These are phyloP conservation scores for Fusarium denticulatum DNA, from an alignment of 2,329 filamentous ascomycete species.

Conservation along the genomic window DNA sequence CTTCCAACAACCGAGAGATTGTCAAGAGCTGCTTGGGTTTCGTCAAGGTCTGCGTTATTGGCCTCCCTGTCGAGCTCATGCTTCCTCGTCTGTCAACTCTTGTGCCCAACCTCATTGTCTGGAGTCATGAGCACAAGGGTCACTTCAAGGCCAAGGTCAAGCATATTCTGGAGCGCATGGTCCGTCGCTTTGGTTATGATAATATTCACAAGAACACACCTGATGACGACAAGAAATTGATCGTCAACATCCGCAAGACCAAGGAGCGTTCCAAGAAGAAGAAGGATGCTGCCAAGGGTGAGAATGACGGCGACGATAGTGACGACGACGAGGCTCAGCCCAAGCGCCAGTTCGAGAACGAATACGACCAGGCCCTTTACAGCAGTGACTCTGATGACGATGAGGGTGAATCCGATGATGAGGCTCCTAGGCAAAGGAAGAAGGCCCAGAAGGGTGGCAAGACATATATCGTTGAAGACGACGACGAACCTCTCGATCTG, in stretches of 20 bases:
- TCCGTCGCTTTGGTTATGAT: constrained; percentile 88
- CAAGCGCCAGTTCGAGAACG: constrained; percentile 80
- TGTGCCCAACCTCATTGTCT: constrained; percentile 90
- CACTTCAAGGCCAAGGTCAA: constrained; percentile 98
- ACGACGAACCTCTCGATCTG: constrained; percentile 93
- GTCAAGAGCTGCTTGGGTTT: constrained; percentile 95
- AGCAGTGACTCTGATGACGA: constrained; percentile 76
- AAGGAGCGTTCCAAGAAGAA: constrained; percentile 91
- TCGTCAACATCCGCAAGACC: constrained; percentile 94
- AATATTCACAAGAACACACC: constrained; percentile 83
- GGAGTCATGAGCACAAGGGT: constrained; percentile 98
- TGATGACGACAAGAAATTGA: constrained; percentile 86
- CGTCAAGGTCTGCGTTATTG: constrained; percentile 93
- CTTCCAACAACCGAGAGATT: constrained; percentile 96
- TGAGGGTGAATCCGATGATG: constrained; percentile 62
- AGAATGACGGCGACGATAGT: constrained; percentile 66
- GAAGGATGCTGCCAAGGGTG: constrained; percentile 74
- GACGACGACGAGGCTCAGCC: constrained; percentile 61
- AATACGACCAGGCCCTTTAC: constrained; percentile 96
- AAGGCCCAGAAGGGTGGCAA: constrained; percentile 69
- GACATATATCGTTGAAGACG: constrained; percentile 92
- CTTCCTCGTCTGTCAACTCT: constrained; percentile 79
- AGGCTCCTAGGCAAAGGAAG: constrained; percentile 62
- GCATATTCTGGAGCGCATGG: constrained; percentile 95
- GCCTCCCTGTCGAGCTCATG: constrained; percentile 82